Evolutionary conservation across 2,329 filamentous ascomycete species (phyloP).

Genomic region (Nigrograna mackinnonii): DNA sequence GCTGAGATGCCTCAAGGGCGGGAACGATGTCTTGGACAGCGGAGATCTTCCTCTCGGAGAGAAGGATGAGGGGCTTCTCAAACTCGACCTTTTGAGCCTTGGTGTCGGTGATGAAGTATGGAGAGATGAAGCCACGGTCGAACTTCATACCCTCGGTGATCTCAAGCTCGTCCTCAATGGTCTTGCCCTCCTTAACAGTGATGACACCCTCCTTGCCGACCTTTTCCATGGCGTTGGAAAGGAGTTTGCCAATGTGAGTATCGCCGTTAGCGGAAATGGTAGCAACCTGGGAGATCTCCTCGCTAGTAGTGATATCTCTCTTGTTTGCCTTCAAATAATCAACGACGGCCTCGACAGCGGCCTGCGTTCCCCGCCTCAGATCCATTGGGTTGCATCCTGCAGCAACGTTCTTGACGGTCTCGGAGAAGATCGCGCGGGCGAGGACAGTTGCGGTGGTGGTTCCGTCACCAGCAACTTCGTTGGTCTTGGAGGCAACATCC

Average conservation of each 20-base stretch:
- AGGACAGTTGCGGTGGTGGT: conserved; percentile 98
- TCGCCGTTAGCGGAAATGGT: conserved; percentile 99
- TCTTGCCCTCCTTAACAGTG: conserved; percentile 99
- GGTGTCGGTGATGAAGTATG: conserved; percentile 99
- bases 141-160: conserved; percentile 99
- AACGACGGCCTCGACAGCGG: conserved; percentile 92
- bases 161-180: conserved; percentile 94
- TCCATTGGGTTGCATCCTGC: conserved; percentile 99
- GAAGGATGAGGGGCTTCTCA: conserved; percentile 97
- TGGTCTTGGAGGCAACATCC: conserved; percentile 98
- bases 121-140: conserved; percentile 96
- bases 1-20: conserved; percentile 94
- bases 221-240: conserved; percentile 99
- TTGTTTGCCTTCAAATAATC: conserved; percentile 95
- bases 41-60: conserved; percentile 99
- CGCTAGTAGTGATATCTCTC: conserved; percentile 96
- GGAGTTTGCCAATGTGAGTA: conserved; percentile 89
- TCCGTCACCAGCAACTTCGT: conserved; percentile 97
- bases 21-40: conserved; percentile 98
- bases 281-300: conserved; percentile 96
- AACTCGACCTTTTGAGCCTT: conserved; percentile 99
- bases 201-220: conserved; percentile 99
- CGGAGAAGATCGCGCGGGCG: conserved; percentile 97
- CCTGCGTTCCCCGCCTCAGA: conserved; percentile 93
- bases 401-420: conserved; percentile 99